These are phyloP conservation scores for Suillus subalutaceus DNA, from an alignment of 768 basidiomycete genomes.

Conservation along the genomic window DNA sequence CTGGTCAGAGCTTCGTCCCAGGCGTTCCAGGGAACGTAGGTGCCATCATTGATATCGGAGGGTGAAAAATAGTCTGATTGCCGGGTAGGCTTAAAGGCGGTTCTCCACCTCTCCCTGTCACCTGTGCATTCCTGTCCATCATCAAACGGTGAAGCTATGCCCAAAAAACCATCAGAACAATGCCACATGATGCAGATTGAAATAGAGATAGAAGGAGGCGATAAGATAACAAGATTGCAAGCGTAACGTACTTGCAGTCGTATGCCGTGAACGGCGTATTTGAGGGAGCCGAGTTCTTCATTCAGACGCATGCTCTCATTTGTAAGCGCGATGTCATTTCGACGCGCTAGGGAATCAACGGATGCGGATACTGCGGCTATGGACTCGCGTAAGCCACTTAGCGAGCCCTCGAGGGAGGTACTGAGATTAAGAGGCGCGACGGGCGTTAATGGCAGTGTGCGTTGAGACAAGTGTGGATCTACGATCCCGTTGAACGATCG, in stretches of 20 bases:
- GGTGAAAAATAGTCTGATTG: conserved; percentile 27
- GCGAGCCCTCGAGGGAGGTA: conserved; percentile 64
- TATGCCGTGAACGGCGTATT: conserved; percentile 72
- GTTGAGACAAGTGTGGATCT: conserved; percentile 28
- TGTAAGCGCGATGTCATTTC: conserved; percentile 65
- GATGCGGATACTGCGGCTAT: conserved; percentile 60
- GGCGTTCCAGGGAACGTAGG: conserved; percentile 32
- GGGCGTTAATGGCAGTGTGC: conserved; percentile 33
- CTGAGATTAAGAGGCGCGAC: conserved; percentile 67
- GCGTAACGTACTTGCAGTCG: conserved; percentile 67
- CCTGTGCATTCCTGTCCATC: conserved; percentile 72
- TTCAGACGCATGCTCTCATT: conserved; percentile 73
- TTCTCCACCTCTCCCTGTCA: conserved; percentile 47
- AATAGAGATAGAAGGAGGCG: conserved; percentile 13
- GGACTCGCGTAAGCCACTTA: conserved; percentile 60
- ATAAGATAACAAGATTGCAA: conserved; percentile 10
- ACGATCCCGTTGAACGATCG: conserved; percentile 21
- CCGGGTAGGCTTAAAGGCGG: conserved; percentile 21
- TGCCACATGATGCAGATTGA: conserved; percentile 3
- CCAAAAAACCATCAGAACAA: conserved; percentile 16
- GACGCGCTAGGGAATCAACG: conserved; percentile 61
- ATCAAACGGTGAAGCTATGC: conserved; percentile 66
- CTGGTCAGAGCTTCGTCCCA: conserved; percentile 33
- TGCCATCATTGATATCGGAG: conserved; percentile 29
- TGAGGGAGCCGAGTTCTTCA: conserved; percentile 73